Conservation (phyloP, 257 asterid genomes). For the Verbascum thapsus region DNA sequence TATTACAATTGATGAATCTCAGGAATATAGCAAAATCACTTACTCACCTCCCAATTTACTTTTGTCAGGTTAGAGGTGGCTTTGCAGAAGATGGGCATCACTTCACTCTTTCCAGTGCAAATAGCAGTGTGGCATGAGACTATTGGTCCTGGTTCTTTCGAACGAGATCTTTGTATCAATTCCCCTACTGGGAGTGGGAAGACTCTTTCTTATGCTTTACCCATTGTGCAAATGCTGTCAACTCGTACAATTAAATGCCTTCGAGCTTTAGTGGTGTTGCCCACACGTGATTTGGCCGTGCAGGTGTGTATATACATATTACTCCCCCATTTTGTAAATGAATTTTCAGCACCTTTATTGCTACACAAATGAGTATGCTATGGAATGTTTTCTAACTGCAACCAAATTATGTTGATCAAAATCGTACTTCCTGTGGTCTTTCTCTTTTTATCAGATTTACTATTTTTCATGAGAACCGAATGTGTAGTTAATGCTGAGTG, state of each 20-base stretch:
- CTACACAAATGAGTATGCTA: neutral
- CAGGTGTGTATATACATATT: constrained; percentile 58
- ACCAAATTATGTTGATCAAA: neutral
- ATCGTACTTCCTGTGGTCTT: neutral
- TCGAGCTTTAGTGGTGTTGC: constrained; percentile 93
- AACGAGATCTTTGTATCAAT: constrained; percentile 80
- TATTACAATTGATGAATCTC: neutral
- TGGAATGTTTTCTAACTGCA: neutral
- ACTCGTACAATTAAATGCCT: constrained; percentile 66
- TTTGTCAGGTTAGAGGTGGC: constrained; percentile 65
- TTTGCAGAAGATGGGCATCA: constrained; percentile 60
- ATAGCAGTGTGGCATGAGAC: constrained; percentile 93
- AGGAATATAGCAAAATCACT: neutral
- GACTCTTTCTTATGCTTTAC: constrained; percentile 86
- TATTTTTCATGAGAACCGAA: neutral
- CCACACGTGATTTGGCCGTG: constrained; percentile 87
- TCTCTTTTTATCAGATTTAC: neutral
- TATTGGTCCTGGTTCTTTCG: constrained; percentile 82
- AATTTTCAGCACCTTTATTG: neutral
- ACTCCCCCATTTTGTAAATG: neutral
- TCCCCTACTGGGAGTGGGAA: constrained; percentile 98
- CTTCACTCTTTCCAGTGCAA: constrained; percentile 84
- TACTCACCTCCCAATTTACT: neutral
- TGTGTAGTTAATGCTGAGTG: neutral
- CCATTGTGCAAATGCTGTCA: constrained; percentile 77